phyloP scores from a whole-genome alignment of 192 early-diverging fungal species.

The Umbelopsis vinacea region DNA sequence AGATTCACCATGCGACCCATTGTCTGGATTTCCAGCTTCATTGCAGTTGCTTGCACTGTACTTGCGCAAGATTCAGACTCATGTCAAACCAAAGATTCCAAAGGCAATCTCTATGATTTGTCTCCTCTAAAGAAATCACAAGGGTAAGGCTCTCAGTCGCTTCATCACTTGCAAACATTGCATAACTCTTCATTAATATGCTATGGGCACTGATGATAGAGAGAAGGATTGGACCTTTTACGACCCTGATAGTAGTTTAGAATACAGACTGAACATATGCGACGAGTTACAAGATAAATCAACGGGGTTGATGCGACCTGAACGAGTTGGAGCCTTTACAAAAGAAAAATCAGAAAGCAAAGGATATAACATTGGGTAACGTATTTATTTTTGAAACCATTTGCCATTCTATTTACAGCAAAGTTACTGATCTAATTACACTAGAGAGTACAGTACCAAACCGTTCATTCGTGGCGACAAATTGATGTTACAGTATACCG shows the following conservation, averaged over 20 bases:
- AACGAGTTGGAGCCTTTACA: constrained; percentile 30
- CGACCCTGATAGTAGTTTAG: constrained; percentile 27
- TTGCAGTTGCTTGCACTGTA: neutral
- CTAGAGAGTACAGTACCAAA: constrained; percentile 19
- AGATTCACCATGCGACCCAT: neutral
- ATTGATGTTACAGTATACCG: constrained; percentile 45
- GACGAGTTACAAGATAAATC: constrained; percentile 21
- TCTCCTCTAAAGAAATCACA: constrained; percentile 31
- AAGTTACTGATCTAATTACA: neutral
- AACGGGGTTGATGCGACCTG: constrained; percentile 14
- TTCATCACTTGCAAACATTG: too few relatives aligned
- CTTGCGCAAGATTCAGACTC: neutral
- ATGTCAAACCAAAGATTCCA: constrained; percentile 18
- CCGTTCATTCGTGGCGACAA: constrained; percentile 42
- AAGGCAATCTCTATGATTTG: constrained; percentile 43
- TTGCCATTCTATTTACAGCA: neutral
- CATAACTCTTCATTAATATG: neutral
- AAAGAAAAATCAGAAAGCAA: constrained; percentile 25
- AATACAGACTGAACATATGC: constrained; percentile 47
- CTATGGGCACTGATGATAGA: neutral
- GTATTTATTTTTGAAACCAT: neutral
- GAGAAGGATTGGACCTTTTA: constrained; percentile 2
- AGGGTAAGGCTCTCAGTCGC: too few relatives aligned
- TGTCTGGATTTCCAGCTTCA: neutral
- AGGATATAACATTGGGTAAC: constrained; percentile 34